Base-by-base conservation (phyloP, 345 rosid genomes). In the Eucalyptus lansdowneana region DNA sequence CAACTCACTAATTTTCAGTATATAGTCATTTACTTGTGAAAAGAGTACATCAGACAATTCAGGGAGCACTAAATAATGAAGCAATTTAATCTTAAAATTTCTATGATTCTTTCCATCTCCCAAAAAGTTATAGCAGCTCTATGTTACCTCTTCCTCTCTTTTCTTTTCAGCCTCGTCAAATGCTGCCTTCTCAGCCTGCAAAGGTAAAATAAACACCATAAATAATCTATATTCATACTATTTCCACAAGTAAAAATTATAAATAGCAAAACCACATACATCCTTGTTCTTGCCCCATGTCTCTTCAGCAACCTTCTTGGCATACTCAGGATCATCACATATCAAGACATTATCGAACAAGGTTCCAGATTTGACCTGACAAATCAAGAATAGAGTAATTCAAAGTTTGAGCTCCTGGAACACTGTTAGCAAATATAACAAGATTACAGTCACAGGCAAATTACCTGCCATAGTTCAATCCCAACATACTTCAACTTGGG, bases 381-480 rank as follows among this genome's bases (percentile, higher is more conserved):
- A 54, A 93, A 65, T 90, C 92, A 81, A 86, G 87, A 45, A 80
- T 16, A 13, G 44, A 50, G 56, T 29, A 40, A 51, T 34, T 11
- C 37, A 16, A 76, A 89, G 88, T 92, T 56, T 89, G 19, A 19
- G 87, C 85, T 29, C 22, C 44, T 53, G 88, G 88, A 91, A 9
- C 76, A 14, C 89, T 27, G 58, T 16, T 51, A 47, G 67, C 81
- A 9, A 81, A 50, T 8, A 88, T 56, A 34, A 34, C 25, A 44
- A 65, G 21, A 51, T 27, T 80, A 37, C 89, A 47, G 80, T 90
- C 86, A 89, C 91, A 40, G 85, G 25, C 9, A 76, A 76, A 40
- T 40, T 93, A 97, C 99, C 99, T 98, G 99, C 99, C 99, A 98
- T 94, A 98, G 90, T 87, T 98, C 99, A 89, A 98, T 90, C 47